Evolutionary conservation across 768 basidiomycete genomes (phyloP).

Genomic region (Artomyces pyxidatus): DNA sequence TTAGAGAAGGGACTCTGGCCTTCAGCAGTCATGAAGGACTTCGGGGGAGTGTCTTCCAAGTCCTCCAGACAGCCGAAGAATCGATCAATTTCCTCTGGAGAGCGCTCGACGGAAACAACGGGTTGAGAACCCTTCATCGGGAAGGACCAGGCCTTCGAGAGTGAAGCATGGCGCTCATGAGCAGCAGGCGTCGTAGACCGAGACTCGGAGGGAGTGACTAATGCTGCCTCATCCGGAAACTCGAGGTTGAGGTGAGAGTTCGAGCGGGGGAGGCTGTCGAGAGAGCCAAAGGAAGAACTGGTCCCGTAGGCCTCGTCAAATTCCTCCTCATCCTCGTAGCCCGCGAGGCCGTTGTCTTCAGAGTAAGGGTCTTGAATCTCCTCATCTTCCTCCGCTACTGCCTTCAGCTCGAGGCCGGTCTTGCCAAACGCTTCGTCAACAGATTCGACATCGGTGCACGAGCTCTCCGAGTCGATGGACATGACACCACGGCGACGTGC

Average conservation of each 20-base stretch:
- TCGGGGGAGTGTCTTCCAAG: constrained; percentile 42
- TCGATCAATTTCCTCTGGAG: constrained; percentile 49
- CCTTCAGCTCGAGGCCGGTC: constrained; percentile 34
- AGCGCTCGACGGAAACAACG: constrained; percentile 16
- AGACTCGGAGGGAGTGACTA: constrained; percentile 23
- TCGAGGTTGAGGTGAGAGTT: constrained; percentile 22
- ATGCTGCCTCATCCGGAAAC: constrained; percentile 8
- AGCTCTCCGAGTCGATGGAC: constrained; percentile 60
- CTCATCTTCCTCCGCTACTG: constrained; percentile 49
- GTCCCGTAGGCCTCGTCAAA: constrained; percentile 50
- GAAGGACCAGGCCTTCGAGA: constrained; percentile 70
- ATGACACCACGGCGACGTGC: constrained; percentile 41
- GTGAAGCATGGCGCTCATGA: constrained; percentile 32
- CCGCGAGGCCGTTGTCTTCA: constrained; percentile 48
- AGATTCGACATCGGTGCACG: constrained; percentile 62
- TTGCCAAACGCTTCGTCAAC: constrained; percentile 32
- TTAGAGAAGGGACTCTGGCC: constrained; percentile 54
- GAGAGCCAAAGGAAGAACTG: constrained; percentile 21
- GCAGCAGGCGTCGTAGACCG: constrained; percentile 13
- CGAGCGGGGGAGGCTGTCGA: constrained; percentile 23
- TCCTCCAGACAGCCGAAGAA: constrained; percentile 68
- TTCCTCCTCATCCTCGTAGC: constrained; percentile 68
- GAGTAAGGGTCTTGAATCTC: constrained; percentile 31
- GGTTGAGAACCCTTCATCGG: constrained; percentile 14
- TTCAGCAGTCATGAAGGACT: constrained; percentile 28